phyloP scores from a whole-genome alignment of 441 rosid species.

The Kokia cookei region DNA sequence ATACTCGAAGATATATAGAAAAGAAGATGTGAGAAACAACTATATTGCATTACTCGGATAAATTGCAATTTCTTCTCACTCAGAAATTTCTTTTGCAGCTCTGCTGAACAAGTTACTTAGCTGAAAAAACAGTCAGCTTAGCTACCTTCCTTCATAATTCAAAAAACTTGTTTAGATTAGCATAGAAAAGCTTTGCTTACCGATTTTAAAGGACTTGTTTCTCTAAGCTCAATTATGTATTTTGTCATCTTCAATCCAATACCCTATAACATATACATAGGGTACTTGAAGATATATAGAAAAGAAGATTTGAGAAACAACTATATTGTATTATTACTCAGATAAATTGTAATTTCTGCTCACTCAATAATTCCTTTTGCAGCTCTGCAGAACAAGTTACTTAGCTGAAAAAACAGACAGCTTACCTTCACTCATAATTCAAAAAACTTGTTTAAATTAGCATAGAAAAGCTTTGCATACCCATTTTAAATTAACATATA shows the following conservation, averaged over 20 bases:
- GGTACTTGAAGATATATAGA: neutral
- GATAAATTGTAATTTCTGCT: conserved; percentile 4
- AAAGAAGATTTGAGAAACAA: neutral
- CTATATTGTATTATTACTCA: neutral
- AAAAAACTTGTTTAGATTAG: neutral
- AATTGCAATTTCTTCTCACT: no score
- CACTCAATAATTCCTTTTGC: conserved; percentile 45
- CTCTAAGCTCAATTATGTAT: conserved; percentile 67
- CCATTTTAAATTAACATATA: conserved; percentile 25
- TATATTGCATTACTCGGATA: no score
- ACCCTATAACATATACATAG: conserved; percentile 35
- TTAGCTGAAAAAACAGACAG: conserved; percentile 39
- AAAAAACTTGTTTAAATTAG: neutral
- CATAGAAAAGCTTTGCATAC: conserved; percentile 23
- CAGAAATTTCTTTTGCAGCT: no score
- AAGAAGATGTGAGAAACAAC: neutral
- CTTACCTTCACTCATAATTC: neutral
- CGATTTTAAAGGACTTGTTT: conserved; percentile 56
- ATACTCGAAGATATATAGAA: neutral
- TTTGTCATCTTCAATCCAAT: conserved; percentile 80
- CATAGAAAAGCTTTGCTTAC: conserved; percentile 25
- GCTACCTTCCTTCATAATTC: neutral
- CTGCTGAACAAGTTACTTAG: conserved; percentile 37
- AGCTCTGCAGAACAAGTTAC: conserved; percentile 51
- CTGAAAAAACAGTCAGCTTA: conserved; percentile 25